These are phyloP conservation scores for Claviceps sp. DNA, from an alignment of 2,329 filamentous ascomycete genomes.

Conservation along the genomic window DNA sequence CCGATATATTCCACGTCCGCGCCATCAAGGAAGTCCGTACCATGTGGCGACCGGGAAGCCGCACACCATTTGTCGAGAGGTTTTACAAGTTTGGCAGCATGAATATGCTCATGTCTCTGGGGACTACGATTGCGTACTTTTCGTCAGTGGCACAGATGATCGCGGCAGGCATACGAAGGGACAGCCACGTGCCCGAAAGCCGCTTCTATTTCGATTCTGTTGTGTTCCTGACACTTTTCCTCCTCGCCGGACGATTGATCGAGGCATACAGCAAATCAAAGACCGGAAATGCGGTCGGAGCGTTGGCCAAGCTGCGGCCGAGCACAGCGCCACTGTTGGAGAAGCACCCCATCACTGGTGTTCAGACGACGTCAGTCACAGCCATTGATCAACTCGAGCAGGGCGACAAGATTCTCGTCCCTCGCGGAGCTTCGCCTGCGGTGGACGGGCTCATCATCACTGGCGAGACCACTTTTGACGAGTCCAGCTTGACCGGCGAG, in stretches of 20 bases:
- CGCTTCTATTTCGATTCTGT: constrained; percentile 83
- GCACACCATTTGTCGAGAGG: constrained; percentile 55
- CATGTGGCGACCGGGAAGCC: constrained; percentile 66
- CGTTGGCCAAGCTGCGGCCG: constrained; percentile 64
- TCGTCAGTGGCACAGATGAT: constrained; percentile 70
- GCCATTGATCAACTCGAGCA: constrained; percentile 60
- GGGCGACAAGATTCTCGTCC: constrained; percentile 61
- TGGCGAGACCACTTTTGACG: constrained; percentile 62
- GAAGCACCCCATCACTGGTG: constrained; percentile 18
- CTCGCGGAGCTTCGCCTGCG: constrained; percentile 70
- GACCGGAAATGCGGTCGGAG: constrained; percentile 73
- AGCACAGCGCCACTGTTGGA: constrained; percentile 60
- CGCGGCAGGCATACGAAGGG: constrained; percentile 36
- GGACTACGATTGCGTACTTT: constrained; percentile 77
- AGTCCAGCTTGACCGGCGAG: constrained; percentile 79
- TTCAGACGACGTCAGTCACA: constrained; percentile 27
- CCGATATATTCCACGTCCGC: constrained; percentile 70
- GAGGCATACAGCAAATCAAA: constrained; percentile 89
- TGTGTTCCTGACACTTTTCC: constrained; percentile 79
- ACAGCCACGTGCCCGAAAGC: constrained; percentile 26
- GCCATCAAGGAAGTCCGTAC: constrained; percentile 66
- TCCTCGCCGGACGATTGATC: constrained; percentile 59
- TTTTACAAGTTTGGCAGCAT: constrained; percentile 94
- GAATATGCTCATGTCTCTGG: constrained; percentile 85
- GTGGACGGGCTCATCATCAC: constrained; percentile 60